Conservation (phyloP, 768 basidiomycete species). For the Sarcomyxa edulis region DNA sequence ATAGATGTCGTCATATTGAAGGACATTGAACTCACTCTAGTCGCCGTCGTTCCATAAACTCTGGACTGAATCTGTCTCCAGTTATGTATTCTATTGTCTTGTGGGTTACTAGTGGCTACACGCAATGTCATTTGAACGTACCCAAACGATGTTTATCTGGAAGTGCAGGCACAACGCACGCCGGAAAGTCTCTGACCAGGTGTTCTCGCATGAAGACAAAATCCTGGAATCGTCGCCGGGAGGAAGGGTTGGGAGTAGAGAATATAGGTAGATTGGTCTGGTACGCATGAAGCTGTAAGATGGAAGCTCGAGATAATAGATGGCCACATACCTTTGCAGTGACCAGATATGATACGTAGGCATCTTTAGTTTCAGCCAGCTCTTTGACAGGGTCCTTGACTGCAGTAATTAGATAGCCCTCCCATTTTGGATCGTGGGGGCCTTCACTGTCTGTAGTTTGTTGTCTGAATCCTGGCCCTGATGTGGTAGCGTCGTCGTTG, state of each 20-base stretch:
- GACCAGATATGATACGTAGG: conserved; percentile 93
- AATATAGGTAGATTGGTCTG: conserved; percentile 92
- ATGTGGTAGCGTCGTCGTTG: conserved; percentile 33
- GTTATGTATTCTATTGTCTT: conserved; percentile 81
- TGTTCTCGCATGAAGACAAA: conserved; percentile 92
- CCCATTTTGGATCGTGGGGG: conserved; percentile 89
- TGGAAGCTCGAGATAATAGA: neutral
- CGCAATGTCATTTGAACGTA: conserved; percentile 31
- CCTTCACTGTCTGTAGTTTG: conserved; percentile 66
- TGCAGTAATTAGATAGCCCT: conserved; percentile 74
- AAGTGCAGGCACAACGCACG: conserved; percentile 94
- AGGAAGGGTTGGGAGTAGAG: conserved; percentile 64
- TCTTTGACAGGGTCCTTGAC: conserved; percentile 96
- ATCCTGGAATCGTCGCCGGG: conserved; percentile 91
- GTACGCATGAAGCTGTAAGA: conserved; percentile 7
- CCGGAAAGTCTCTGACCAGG: conserved; percentile 87
- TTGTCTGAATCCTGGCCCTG: conserved; percentile 78
- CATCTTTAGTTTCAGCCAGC: conserved; percentile 94
- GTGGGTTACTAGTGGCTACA: neutral
- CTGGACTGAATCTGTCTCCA: conserved; percentile 93
- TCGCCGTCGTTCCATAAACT: conserved; percentile 93
- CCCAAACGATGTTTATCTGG: conserved; percentile 97
- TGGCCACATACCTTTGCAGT: conserved; percentile 65
- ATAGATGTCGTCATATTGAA: conserved; percentile 5
- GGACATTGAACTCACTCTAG: conserved; percentile 56